Percentiles rank a stretch among this genome's conserved stretches.
Evolutionary conservation across 2,329 filamentous ascomycete species (phyloP).

Genomic region (Hypoxylon sp.): DNA sequence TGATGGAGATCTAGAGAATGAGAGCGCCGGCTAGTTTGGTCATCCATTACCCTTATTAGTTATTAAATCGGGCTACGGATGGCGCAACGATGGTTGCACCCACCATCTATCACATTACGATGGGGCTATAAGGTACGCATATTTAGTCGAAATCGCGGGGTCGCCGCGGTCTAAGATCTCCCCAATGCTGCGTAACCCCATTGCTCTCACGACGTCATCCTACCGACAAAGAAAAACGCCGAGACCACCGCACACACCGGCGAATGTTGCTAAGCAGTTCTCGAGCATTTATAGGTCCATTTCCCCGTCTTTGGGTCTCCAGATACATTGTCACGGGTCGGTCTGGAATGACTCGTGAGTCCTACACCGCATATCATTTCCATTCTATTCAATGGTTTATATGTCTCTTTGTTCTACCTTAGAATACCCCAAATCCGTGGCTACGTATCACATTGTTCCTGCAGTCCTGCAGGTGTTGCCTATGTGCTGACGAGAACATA

Average conservation of each 20-base stretch:
- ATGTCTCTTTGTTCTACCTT: slow-evolving; percentile 22
- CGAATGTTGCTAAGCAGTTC: slow-evolving; percentile 20
- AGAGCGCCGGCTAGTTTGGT: slow-evolving; percentile 6
- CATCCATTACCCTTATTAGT: slow-evolving; percentile 18
- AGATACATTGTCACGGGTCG: slow-evolving; percentile 19
- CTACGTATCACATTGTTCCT: slow-evolving; percentile 17
- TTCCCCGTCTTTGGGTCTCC: slow-evolving; percentile 17
- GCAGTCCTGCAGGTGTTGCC: not conserved
- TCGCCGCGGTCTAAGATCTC: slow-evolving; percentile 43
- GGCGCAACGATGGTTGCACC: slow-evolving; percentile 35
- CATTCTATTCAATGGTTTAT: slow-evolving; percentile 1
- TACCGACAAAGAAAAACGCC: slow-evolving; percentile 33
- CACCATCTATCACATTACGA: slow-evolving; percentile 38
- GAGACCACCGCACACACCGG: slow-evolving; percentile 36
- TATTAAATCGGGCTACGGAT: slow-evolving; percentile 19
- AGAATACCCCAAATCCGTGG: slow-evolving; percentile 13
- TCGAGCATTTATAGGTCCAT: slow-evolving; percentile 15
- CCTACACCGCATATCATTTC: slow-evolving; percentile 24
- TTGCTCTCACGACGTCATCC: slow-evolving; percentile 40
- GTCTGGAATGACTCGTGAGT: slow-evolving; percentile 34
- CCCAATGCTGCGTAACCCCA: slow-evolving; percentile 33
- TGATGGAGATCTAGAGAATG: not conserved
- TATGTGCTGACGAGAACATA: slow-evolving; percentile 1
- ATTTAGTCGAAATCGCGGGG: slow-evolving; percentile 41
- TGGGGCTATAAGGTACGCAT: slow-evolving; percentile 30